Evolutionary conservation across 2,329 filamentous ascomycete species (phyloP), one percentile per base, ranked within the genome.

Genomic region (Penicillium sp.): DNA sequence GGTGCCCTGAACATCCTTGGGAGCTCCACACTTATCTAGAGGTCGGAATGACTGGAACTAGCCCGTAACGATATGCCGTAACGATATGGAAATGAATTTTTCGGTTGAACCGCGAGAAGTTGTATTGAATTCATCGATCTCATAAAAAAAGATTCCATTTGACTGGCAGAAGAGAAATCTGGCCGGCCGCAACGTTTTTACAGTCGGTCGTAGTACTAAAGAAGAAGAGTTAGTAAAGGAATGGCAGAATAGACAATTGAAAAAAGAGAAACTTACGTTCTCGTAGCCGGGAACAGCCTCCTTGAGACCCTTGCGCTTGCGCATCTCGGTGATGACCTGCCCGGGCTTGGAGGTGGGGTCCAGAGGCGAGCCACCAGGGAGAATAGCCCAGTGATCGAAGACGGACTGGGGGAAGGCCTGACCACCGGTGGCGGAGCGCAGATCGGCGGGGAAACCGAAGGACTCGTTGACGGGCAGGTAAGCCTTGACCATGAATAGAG

Each of bases 231-330:
- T 60, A 65, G 61, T 18, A 6, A 31, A 8, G 13, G 10, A 41
- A 18, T n/a, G 32, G 5, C 5, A 6, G 6, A 22, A 36, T 2
- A 37, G 0, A 6, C 20, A 7, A 34, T 22, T 28, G 18, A 9
- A 28, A 20, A 20, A 20, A 20, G n/a, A n/a, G 49, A 48, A 57
- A 87, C 88, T 89, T 83, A 93, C 89, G 82, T 96, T 95, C 72
- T 89, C 88, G 78, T 89, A 85, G 72, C 86, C 87, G 66, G 93
- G 91, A 72, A 96, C 87, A 67, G 89, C 82, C 69, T 86, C 77
- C 89, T 98, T 98, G 81, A 98, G 80, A 89, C 91, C 93, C 89
- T 98, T 98, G 78, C 91, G 88, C 85, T 96, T 96, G 72, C 93
- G 89, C 86, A 94, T 95, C 50, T 85, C 82, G 71, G 79, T 77